Evolutionary conservation across 2,329 filamentous ascomycete species (phyloP).

Genomic region (Ophiocordyceps camponoti-floridani): DNA sequence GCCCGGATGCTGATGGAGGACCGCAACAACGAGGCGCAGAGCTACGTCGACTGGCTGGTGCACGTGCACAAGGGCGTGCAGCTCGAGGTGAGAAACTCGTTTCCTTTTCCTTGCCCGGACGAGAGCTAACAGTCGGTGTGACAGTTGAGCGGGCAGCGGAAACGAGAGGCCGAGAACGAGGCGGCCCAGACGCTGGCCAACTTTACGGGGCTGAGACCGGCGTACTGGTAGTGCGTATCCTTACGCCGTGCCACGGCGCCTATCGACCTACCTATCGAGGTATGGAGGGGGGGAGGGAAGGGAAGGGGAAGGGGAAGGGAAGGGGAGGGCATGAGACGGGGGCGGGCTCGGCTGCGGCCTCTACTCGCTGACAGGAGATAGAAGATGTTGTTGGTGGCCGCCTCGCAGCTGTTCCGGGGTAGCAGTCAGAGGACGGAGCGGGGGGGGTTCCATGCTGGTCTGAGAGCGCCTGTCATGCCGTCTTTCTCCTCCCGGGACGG

Average conservation of each 20-base stretch:
- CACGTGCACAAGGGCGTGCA: slow-evolving; percentile 88
- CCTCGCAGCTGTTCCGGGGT: too few relatives aligned
- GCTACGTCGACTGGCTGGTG: slow-evolving; percentile 96
- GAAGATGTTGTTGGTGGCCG: too few relatives aligned
- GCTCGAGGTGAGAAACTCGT: slow-evolving; percentile 46
- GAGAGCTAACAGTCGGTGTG: slow-evolving; percentile 4
- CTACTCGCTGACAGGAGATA: too few relatives aligned
- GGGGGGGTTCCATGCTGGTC: too few relatives aligned
- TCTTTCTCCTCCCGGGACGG: too few relatives aligned
- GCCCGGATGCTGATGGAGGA: slow-evolving; percentile 82
- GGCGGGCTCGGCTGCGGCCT: too few relatives aligned
- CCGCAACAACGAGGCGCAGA: slow-evolving; percentile 92
- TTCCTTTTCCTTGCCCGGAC: background rate
- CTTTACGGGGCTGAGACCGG: slow-evolving; percentile 40
- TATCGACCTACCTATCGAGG: background rate
- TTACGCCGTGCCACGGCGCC: background rate
- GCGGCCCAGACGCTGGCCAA: slow-evolving; percentile 27
- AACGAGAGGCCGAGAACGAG: slow-evolving; percentile 43
- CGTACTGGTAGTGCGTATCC: slow-evolving; percentile 22
- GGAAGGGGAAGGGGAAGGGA: too few relatives aligned
- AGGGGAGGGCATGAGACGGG: too few relatives aligned
- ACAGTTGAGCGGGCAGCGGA: slow-evolving; percentile 51
- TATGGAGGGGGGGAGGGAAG: too few relatives aligned
- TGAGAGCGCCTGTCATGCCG: too few relatives aligned
- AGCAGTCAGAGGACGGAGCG: too few relatives aligned